A percentile compares a stretch with the other conserved stretches of the same genome.
Evolutionary conservation across 208 protist genomes (phyloP).

Genomic region (Angomonas deanei): DNA sequence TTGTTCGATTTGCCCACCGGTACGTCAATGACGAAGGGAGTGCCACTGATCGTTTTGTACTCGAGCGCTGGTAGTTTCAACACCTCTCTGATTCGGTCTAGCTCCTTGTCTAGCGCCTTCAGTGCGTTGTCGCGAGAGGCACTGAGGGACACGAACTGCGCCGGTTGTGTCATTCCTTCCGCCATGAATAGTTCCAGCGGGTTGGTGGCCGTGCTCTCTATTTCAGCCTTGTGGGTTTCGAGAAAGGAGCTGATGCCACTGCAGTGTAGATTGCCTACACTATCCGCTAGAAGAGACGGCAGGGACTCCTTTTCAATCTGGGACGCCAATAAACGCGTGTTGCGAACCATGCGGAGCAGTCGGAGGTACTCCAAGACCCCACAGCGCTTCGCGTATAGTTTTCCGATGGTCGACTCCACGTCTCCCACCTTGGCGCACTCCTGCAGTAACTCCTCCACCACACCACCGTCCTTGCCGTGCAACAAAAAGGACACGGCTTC

Average conservation of each 20-base stretch:
- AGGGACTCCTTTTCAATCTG: background rate
- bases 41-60: constrained; percentile 76
- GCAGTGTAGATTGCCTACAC: constrained; percentile 21
- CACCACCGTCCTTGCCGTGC: constrained; percentile 21
- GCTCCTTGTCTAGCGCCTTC: constrained; percentile 45
- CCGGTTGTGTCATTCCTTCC: constrained; percentile 12
- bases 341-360: constrained; percentile 49
- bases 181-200: constrained; percentile 61
- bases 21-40: constrained; percentile 74
- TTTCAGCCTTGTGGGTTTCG: constrained; percentile 18
- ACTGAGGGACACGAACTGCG: constrained; percentile 28
- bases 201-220: constrained; percentile 39
- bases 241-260: constrained; percentile 26
- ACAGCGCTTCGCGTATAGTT: constrained; percentile 71
- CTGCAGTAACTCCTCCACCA: constrained; percentile 47
- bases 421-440: constrained; percentile 70
- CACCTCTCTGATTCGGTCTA: constrained; percentile 34
- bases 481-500: constrained; percentile 44
- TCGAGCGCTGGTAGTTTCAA: constrained; percentile 58
- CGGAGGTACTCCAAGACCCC: constrained; percentile 63
- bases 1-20: constrained; percentile 37
- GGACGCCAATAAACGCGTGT: constrained; percentile 15
- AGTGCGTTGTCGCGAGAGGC: constrained; percentile 31
- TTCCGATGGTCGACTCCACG: constrained; percentile 67
- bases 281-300: constrained; percentile 20